phyloP scores from a whole-genome alignment of 1,284 basidiomycete genomes.

The Ceratobasidium theobromae region DNA sequence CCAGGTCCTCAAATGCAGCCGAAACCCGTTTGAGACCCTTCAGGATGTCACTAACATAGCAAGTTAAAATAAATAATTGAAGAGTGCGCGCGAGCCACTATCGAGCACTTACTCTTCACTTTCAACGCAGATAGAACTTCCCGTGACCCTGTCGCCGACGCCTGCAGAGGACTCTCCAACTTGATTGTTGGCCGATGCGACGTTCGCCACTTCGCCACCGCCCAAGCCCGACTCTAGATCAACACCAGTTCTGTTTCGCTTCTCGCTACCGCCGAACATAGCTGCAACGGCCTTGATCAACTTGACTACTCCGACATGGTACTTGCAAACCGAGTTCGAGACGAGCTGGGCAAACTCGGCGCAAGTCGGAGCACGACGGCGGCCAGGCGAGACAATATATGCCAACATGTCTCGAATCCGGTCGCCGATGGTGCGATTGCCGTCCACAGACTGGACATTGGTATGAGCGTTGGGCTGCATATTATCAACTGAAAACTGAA shows the following conservation, averaged over 20 bases:
- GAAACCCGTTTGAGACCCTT: too few species aligned
- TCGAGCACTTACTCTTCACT: too few species aligned
- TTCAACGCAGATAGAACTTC: too few species aligned
- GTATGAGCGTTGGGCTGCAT: not conserved
- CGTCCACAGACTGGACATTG: not conserved
- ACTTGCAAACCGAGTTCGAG: not conserved
- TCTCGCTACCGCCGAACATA: too few species aligned
- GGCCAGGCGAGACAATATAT: not conserved
- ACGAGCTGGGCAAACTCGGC: not conserved
- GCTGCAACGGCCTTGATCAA: not conserved
- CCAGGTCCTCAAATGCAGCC: too few species aligned
- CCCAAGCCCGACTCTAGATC: not conserved
- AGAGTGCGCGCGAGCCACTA: too few species aligned
- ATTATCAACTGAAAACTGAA: too few species aligned
- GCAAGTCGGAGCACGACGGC: not conserved
- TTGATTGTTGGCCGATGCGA: too few species aligned
- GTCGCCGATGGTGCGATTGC: not conserved
- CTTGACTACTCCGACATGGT: not conserved
- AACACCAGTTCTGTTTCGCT: not conserved
- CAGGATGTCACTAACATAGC: too few species aligned
- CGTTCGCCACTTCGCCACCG: not conserved
- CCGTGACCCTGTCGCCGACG: too few species aligned
- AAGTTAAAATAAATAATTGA: too few species aligned
- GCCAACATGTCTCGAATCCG: not conserved
- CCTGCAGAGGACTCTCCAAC: too few species aligned